Conservation (phyloP, 768 basidiomycete species). For the Pleurotus ostreatus region DNA sequence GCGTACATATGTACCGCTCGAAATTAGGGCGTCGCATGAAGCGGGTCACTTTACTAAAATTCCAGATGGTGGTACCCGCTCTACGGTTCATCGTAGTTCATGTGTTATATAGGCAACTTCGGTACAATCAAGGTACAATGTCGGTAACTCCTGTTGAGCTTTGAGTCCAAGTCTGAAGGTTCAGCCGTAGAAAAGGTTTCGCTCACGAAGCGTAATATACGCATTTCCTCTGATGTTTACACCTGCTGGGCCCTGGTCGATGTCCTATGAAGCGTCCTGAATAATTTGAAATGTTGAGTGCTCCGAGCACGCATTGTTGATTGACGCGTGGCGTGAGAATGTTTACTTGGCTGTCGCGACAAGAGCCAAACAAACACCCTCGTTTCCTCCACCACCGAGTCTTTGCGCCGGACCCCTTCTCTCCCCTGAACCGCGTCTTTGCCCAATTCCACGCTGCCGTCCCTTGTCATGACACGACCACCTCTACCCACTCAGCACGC, state of each 20-base stretch:
- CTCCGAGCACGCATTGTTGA: neutral
- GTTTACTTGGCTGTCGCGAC: neutral
- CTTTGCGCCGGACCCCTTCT: neutral
- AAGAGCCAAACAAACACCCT: slow-evolving; percentile 1
- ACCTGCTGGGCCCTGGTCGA: neutral
- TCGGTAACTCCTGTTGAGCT: neutral
- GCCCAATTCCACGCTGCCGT: slow-evolving; percentile 5
- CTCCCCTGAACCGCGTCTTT: slow-evolving; percentile 6
- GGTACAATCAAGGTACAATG: neutral
- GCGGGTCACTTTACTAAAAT: no score
- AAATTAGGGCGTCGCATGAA: no score
- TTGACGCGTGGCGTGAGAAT: slow-evolving; percentile 1
- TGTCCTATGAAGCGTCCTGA: neutral
- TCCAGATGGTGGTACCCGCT: no score
- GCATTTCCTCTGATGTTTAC: no score
- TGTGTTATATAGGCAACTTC: no score
- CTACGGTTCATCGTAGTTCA: no score
- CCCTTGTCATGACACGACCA: slow-evolving; percentile 40
- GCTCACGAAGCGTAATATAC: neutral
- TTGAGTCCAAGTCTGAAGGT: neutral
- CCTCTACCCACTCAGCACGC: slow-evolving; percentile 46
- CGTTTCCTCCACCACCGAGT: slow-evolving; percentile 2
- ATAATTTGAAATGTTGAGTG: neutral
- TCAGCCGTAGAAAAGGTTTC: neutral
- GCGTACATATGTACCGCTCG: no score